Evolutionary conservation across 2,329 filamentous ascomycete species (phyloP).

Genomic region (Phyllosticta citrichinensis): DNA sequence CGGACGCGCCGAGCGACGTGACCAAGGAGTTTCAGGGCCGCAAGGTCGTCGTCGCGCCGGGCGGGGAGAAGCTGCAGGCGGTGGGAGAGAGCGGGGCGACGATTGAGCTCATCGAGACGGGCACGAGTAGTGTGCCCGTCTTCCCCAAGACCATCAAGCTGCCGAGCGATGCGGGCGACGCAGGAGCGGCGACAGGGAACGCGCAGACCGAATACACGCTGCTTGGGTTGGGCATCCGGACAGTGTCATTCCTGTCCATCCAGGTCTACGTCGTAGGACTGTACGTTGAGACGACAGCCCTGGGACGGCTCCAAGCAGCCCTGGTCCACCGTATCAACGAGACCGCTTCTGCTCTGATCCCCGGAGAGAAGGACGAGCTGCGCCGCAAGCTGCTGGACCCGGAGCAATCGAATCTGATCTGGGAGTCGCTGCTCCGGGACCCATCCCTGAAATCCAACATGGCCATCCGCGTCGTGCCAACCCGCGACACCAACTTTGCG

Average conservation of each 20-base stretch:
- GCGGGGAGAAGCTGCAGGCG: conserved; percentile 47
- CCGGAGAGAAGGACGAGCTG: conserved; percentile 68
- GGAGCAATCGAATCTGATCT: conserved; percentile 58
- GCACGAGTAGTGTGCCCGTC: conserved; percentile 65
- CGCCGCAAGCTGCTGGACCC: conserved; percentile 60
- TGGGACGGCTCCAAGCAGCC: conserved; percentile 67
- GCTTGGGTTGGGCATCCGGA: conserved; percentile 76
- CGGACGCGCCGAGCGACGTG: conserved; percentile 22
- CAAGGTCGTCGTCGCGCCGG: conserved; percentile 49
- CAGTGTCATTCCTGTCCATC: conserved; percentile 79
- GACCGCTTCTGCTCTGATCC: conserved; percentile 70
- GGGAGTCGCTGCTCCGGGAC: conserved; percentile 57
- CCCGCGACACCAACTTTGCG: conserved; percentile 87
- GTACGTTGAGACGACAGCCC: conserved; percentile 77
- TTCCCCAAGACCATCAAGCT: conserved; percentile 67
- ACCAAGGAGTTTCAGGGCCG: conserved; percentile 39
- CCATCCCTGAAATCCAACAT: conserved; percentile 31
- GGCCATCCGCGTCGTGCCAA: conserved; percentile 76
- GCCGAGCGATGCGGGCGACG: conserved; percentile 30
- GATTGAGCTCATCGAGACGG: conserved; percentile 67
- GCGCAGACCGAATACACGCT: conserved; percentile 64
- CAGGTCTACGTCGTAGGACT: conserved; percentile 92
- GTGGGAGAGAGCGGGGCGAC: conserved; percentile 39
- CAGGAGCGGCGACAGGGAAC: conserved; percentile 15
- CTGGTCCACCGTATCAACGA: conserved; percentile 68